Base-by-base conservation (phyloP, 805 yeast species). In the Candida oleophila region DNA sequence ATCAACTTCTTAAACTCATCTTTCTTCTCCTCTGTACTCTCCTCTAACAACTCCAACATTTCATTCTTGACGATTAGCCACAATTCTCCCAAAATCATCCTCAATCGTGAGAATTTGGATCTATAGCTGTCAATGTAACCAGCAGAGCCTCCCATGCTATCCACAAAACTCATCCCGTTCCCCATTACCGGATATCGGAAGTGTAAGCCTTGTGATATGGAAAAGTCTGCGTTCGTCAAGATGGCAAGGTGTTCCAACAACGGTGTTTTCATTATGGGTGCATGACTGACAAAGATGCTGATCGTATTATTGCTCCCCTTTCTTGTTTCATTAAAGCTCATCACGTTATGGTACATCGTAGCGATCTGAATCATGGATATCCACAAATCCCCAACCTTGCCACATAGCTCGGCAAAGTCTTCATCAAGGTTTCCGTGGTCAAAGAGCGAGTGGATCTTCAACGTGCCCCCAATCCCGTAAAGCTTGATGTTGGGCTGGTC, bases 401-500 rank as follows among this genome's bases (percentile, higher is more conserved):
- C 72, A 20, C 55, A 46, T 11, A 64, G 33, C 18, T 47, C 40
- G 8, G 45, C 18, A 39, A 54, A 45, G 16, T 42, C 38, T 33
- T 49, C 37, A 14, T 38, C 33, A 8, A 54, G 33, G 37, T 56
- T 59, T 3, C 68, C 69, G 25, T 59, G 59, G 54, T 85, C 87
- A 56, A 87, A 85, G 44, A 87, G 68, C 49, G 82, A 78, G 53
- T 83, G 86, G 49, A 81, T 77, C 20, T 85, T 79, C 35, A 85
- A 60, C 2, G 85, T 76, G 1, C 94, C 95, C 2, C 94, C 91
- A 2, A 87, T 59, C 0, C 95, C 95, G 44, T 83, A 73, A 18
- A 87, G 62, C 34, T 84, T 72, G 28, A 87, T 56, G 46, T 55
- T 57, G 5, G 69, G 69, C 43, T 71, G 72, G 30, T 71, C 62